Evolutionary conservation across 192 early-diverging fungal genomes (phyloP), one percentile per base, ranked within the genome.

Genomic region (Phycomyces nitens): DNA sequence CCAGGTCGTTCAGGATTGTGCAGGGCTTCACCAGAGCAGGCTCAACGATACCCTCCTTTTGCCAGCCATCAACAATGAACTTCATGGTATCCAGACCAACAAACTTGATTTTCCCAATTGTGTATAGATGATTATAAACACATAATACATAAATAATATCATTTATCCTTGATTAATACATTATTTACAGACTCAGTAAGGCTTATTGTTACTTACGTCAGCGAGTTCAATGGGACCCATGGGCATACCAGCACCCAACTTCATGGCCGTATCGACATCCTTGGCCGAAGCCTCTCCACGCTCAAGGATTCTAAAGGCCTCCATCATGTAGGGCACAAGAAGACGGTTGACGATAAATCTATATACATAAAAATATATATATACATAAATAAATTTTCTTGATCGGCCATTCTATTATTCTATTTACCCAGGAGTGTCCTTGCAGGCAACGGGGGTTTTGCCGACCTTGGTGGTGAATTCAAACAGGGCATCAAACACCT

Each of bases 211-310:
- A 84, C 79, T 56, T 79, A 89, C 86, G 66, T 92, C 91, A 47
- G 84, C 80, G 56, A 92, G 79, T 72, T 89, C 89, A 62, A 89
- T 88, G 14, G 96, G 94, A 23, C 96, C 96, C 93, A 97, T 95
- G 18, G 93, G 94, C 78, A 95, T 93, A 27, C 96, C 96, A 38
- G 94, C 93, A 54, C 96, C 96, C 61, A 96, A 85, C 80, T 95
- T 96, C 96, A 98, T 98, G 38, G 94, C 96, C 44, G 84, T 88
- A 68, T 98, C 96, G 26, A 98, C 88, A 71, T 98, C 96, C 61
- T 87, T 71, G 47, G 83, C 76, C 50, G 85, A 79, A 0, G 94
- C 94, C 42, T 93, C 96, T 22, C 86, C 91, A 67, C 94, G 89
- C 75, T 96, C 94, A 47, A 95, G 80, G 41, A 98, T 78, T 20